A percentile compares a stretch with the other conserved stretches of the same genome.
phyloP scores from a whole-genome alignment of 2,329 filamentous ascomycete genomes.

The Stromatinia cepivora region DNA sequence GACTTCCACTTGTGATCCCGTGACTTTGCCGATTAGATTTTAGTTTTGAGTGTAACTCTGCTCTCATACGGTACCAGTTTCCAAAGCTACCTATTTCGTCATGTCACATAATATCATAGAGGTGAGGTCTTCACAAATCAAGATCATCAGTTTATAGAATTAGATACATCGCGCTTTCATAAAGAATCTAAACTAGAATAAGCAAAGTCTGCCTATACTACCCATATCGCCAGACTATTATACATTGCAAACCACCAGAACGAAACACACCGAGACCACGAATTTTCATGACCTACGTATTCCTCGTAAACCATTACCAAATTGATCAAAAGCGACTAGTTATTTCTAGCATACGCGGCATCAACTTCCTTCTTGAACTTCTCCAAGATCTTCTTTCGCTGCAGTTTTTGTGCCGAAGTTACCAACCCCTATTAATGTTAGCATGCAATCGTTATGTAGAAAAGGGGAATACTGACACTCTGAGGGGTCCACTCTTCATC shows the following conservation, averaged over 20 bases:
- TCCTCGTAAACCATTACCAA: constrained; percentile 12
- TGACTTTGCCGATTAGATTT: not conserved
- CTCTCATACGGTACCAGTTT: not conserved
- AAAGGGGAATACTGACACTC: constrained; percentile 61
- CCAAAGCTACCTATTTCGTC: not conserved
- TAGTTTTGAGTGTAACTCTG: no score
- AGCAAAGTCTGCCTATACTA: constrained; percentile 17
- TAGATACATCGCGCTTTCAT: not conserved
- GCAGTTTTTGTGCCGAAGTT: constrained; percentile 71
- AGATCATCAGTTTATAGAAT: not conserved
- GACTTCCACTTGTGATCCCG: constrained; percentile 15
- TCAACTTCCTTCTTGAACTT: constrained; percentile 63
- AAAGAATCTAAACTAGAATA: constrained; percentile 17
- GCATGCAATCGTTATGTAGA: constrained; percentile 39
- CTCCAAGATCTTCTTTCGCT: constrained; percentile 65
- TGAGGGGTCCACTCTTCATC: constrained; percentile 88
- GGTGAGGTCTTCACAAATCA: not conserved
- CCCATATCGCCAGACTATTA: constrained; percentile 16
- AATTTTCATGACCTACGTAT: constrained; percentile 15
- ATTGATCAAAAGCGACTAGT: constrained; percentile 12
- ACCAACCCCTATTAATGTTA: constrained; percentile 55
- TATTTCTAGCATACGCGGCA: constrained; percentile 35
- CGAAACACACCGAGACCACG: not conserved
- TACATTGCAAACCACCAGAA: constrained; percentile 22
- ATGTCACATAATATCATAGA: not conserved